A percentile compares a stretch with the other conserved stretches of the same genome.
Evolutionary conservation across 768 basidiomycete genomes (phyloP).

Genomic region (Mycena latifolia): DNA sequence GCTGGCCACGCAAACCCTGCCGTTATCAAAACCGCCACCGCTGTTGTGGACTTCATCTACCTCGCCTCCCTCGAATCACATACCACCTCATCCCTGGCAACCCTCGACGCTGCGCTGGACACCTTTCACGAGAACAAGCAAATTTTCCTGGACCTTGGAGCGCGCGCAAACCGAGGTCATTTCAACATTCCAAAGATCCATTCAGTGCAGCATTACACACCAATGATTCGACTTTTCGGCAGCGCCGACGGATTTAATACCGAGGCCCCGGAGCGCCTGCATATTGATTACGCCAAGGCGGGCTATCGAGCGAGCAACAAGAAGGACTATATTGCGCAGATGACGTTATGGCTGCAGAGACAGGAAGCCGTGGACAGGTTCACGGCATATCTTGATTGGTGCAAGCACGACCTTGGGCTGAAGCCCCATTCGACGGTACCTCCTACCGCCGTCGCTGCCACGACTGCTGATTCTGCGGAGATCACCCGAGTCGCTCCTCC

Average conservation of each 20-base stretch:
- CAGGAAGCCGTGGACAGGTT: no score
- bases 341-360: not conserved
- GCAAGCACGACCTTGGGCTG: no score
- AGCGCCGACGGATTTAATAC: slow-evolving; percentile 37
- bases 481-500: no score
- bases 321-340: not conserved
- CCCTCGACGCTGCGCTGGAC: slow-evolving; percentile 31
- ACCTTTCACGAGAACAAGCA: slow-evolving; percentile 40
- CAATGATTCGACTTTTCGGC: not conserved
- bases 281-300: not conserved
- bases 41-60: slow-evolving; percentile 39
- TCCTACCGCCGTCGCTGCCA: no score
- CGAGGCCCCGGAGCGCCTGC: no score
- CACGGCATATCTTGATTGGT: no score
- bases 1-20: slow-evolving; percentile 41
- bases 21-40: slow-evolving; percentile 43
- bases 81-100: slow-evolving; percentile 29
- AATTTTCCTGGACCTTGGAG: slow-evolving; percentile 35
- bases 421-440: no score
- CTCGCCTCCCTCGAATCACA: slow-evolving; percentile 36
- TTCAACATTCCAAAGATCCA: slow-evolving; percentile 51
- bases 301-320: not conserved
- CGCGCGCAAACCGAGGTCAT: slow-evolving; percentile 25
- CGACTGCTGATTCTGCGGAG: no score
- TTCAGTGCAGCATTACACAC: slow-evolving; percentile 39